Base-by-base conservation (phyloP, 1,139 yeast species). In the Blastobotrys serpentis region DNA sequence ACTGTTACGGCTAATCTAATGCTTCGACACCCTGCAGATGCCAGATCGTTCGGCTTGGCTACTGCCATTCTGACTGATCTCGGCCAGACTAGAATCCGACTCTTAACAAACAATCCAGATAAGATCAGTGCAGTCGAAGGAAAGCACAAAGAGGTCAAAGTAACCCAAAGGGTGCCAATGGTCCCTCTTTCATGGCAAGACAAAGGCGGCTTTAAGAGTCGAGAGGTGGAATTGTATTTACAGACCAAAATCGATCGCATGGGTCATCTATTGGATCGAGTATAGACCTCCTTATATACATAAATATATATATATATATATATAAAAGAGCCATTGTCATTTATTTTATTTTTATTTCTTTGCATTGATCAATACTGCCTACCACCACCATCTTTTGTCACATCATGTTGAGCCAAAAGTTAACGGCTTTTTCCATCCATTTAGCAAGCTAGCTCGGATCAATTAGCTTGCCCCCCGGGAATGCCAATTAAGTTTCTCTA, bases 21-120 rank as follows among this genome's bases (percentile, higher is more conserved):
- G 71, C 76, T 94, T 57, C 80, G 96, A 59, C 98, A 94, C 64
- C 98, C 98, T 2, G 98, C 97, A 0, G 98, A 94, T 67, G 96
- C 88, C 13, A 79, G 99, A 59, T 84, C 90, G 47, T 94, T 92
- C 64, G 83, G 94, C 0, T 73, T 94, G 54, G 98, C 98, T 3
- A 92, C 97, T 4, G 94, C 98, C 4, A 94, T 94, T 41, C 72
- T 94, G 50, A 65, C 83, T 46, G 98, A 94, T 68, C 74, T 94
- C 58, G 95, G 92, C 10, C 76, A 87, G 53, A 67, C 70, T 16
- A 78, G 84, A 50, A 83, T 94, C 56, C 80, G 86, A 56, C 73
- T 94, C 47, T 73, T 94, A 64, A 94, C 98, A 2, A 94, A 94
- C 63, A 94, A 94, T 64, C 98, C 98, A 1, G 98, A 92, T 65